A percentile compares a stretch with the other conserved stretches of the same genome.
Conservation (phyloP, 2,329 filamentous ascomycete genomes). For the Cryphonectria nitschkei region DNA sequence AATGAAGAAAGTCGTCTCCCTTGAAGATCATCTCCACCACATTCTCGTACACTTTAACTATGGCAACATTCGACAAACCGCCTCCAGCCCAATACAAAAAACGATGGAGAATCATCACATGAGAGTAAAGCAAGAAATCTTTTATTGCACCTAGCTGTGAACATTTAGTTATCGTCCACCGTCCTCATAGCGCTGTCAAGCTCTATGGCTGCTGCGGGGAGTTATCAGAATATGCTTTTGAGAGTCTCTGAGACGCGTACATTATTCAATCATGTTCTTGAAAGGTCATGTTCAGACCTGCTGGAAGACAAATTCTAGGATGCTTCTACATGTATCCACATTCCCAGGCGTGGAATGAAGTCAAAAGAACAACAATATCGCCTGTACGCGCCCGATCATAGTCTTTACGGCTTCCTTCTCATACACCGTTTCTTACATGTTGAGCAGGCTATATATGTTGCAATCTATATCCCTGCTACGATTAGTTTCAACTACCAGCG, state of each 20-base stretch:
- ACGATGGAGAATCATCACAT: neutral
- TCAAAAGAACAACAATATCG: neutral
- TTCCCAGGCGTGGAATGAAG: neutral
- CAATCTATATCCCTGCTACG: neutral
- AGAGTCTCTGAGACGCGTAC: too few relatives aligned
- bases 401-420: neutral
- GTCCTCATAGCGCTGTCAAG: too few relatives aligned
- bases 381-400: neutral
- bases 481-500: neutral
- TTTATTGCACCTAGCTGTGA: too few relatives aligned
- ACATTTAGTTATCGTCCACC: too few relatives aligned
- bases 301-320: too few relatives aligned
- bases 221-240: too few relatives aligned
- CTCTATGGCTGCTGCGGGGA: too few relatives aligned
- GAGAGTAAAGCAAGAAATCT: neutral
- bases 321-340: too few relatives aligned
- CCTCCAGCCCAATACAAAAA: neutral
- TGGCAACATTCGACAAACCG: too few relatives aligned
- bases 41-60: neutral
- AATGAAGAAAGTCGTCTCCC: neutral
- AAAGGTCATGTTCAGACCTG: too few relatives aligned
- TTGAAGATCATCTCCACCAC: neutral
- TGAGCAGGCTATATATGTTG: neutral
- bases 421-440: neutral
- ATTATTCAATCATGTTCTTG: too few relatives aligned